These are phyloP conservation scores for Starmera dryadoides DNA, from an alignment of 805 yeast species.

Conservation along the genomic window DNA sequence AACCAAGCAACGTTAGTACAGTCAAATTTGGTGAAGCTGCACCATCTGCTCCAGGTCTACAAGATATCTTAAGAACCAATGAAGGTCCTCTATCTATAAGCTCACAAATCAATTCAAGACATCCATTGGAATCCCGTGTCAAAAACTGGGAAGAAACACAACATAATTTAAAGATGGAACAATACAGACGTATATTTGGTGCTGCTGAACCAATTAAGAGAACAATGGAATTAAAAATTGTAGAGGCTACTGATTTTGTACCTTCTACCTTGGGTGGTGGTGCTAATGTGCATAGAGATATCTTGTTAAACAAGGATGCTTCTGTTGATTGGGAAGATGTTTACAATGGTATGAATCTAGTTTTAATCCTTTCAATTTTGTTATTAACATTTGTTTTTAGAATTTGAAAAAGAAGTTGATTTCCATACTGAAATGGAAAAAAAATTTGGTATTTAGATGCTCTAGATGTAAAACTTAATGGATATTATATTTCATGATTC, in stretches of 20 bases:
- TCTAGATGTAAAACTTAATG: not conserved
- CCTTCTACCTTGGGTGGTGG: conserved; percentile 59
- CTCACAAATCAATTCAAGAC: conserved; percentile 65
- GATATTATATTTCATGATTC: not conserved
- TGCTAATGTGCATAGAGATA: conserved; percentile 62
- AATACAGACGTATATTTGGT: conserved; percentile 79
- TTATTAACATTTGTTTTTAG: conserved; percentile 13
- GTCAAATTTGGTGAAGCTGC: conserved; percentile 40
- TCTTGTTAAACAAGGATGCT: conserved; percentile 70
- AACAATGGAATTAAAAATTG: conserved; percentile 78
- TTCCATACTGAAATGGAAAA: conserved; percentile 73
- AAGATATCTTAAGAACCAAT: conserved; percentile 58
- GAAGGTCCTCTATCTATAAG: conserved; percentile 50
- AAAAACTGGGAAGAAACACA: conserved; percentile 77
- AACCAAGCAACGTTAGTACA: conserved; percentile 41
- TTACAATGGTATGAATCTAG: conserved; percentile 41
- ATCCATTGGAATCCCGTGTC: conserved; percentile 78
- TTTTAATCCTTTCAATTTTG: not conserved
- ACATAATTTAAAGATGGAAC: conserved; percentile 61
- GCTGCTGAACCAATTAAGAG: conserved; percentile 91
- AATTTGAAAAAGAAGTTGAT: conserved; percentile 35
- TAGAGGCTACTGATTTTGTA: conserved; percentile 59
- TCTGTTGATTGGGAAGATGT: conserved; percentile 92
- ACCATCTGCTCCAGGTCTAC: conserved; percentile 65
- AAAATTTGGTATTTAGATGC: conserved; percentile 29